Evolutionary conservation across 768 basidiomycete genomes (phyloP), one percentile per base, ranked within the genome.

Genomic region (Nevesoporus exiguus): DNA sequence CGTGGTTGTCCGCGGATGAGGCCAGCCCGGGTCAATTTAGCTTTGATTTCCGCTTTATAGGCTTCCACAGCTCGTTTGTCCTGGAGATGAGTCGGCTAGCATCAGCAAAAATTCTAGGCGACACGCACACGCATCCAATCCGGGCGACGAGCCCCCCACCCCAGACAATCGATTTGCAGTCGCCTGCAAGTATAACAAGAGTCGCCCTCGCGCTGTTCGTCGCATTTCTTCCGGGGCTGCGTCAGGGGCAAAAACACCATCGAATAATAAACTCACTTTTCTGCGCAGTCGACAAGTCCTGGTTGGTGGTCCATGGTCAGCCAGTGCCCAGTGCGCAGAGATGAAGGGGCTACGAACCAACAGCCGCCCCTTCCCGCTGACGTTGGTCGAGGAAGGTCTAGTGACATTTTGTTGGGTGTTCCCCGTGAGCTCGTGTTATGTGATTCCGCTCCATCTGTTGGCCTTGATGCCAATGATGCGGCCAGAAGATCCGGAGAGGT

Each of bases 281-380:
- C 90, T 79, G 57, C 90, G 82, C 41, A 92, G 73, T 27, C 90
- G 82, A 71, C 90, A 92, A 48, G 90, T 92, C 90, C 90, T 92
- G 36, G 17, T 46, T 33, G 52, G 9, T 13, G 17, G 27, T 19
- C 10, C 15, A 54, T 21, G 22, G 37, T 67, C 39, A 66, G 60
- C 40, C 10, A 34, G 24, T 43, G 25, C 21, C 15, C 9, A 22
- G 27, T 21, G 42, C 3, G 37, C 49, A 52, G 47, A 41, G 31
- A 41, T 13, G 21, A 34, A 39, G 57, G 40, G 48, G 37, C 53
- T 37, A 77, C 87, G 65, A 66, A 89, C 88, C 88, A 90, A 73
- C 88, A 90, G 41, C 88, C 88, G 58, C 88, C 88, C 71, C 84
- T 86, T 55, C 84, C 80, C 44, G 81, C 78, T 14, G 80, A 77